Evolutionary conservation across 106 monocot genomes (phyloP), one percentile per base, ranked within the genome.

Genomic region (Allium sativum): DNA sequence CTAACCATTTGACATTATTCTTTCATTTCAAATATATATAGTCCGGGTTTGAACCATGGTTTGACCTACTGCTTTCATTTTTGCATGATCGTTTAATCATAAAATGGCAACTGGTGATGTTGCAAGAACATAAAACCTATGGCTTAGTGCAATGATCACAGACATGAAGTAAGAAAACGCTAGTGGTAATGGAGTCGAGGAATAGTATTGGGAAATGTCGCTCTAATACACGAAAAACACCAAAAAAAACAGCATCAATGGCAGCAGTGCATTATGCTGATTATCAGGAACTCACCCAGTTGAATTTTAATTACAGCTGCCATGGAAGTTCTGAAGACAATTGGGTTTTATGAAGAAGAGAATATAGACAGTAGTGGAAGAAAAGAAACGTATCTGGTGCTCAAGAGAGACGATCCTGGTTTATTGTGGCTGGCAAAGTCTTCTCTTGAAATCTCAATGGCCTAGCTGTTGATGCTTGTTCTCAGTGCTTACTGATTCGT

Each of bases 391-490:
- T 90, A 78, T 64, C 15, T 96, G 68, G 76, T 90, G 7, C 55
- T 96, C 60, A 91, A 82, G 65, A 84, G 91, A 53, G 81, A 91
- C 19, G 96, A 96, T 70, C 96, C 96, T 14, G 96, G 87, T 0
- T 76, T 98, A 69, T 68, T 98, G 43, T 91, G 96, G 96, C 96
- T 98, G 18, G 96, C 82, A 11, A 91, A 88, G 55, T 85, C 91
- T 42, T 82, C 78, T 44, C 74, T 98, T 9, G 91, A 98, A 62
- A 47, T 82, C 10, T 79, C 65, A 8, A 68, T 76, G 60, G 68
- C 79, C 52, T 83, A 50, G 13, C 8, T 50, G 31, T 31, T 31
- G 31, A 31, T 31, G 5, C 31, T 31, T 31, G 31, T 31, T 31
- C 31, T 31, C 31, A 3, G 5, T 31, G 5, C 31, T 31, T 31